phyloP scores from a whole-genome alignment of 345 rosid genomes.

The Aegle marmelos region DNA sequence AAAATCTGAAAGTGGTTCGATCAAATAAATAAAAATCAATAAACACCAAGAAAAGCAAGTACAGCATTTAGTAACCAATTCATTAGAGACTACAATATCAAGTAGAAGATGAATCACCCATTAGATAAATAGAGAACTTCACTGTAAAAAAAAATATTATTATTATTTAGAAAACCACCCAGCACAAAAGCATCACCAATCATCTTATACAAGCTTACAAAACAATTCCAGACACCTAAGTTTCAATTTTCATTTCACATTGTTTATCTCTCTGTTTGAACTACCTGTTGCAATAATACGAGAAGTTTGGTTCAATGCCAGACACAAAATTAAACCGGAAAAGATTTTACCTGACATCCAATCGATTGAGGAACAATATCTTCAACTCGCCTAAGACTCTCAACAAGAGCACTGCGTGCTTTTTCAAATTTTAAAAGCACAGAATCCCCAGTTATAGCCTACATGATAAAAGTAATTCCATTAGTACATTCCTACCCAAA shows the following conservation, averaged over 20 bases:
- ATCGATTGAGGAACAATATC: constrained; percentile 88
- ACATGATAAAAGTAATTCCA: constrained; percentile 15
- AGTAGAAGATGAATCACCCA: not conserved
- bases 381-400: constrained; percentile 89
- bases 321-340: not conserved
- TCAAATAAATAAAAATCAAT: not conserved
- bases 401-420: constrained; percentile 64
- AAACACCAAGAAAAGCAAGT: not conserved
- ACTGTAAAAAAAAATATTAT: not conserved
- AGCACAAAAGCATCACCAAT: not conserved
- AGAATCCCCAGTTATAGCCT: constrained; percentile 97
- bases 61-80: not conserved
- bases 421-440: constrained; percentile 84
- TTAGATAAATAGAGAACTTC: not conserved
- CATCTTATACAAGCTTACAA: not conserved
- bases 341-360: constrained; percentile 65
- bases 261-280: not conserved
- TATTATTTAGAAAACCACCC: not conserved
- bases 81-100: not conserved
- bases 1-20: constrained; percentile 52
- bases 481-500: constrained; percentile 12
- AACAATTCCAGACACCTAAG: not conserved
- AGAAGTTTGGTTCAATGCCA: not conserved
- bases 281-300: not conserved
- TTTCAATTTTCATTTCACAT: not conserved